Evolutionary conservation across 352 stramenopile species (phyloP).

Genomic region (Phytophthora multivora): DNA sequence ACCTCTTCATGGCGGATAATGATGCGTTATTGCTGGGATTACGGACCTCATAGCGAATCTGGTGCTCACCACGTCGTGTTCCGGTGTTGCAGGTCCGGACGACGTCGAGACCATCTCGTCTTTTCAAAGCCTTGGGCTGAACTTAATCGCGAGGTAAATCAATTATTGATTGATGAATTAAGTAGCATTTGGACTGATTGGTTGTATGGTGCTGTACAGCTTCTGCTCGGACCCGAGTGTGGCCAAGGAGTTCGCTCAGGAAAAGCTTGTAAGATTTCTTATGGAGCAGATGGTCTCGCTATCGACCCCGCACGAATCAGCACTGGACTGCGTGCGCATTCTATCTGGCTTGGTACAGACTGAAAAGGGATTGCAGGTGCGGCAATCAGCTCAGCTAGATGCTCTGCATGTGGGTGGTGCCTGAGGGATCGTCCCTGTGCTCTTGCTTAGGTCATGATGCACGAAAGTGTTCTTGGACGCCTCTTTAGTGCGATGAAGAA

Average conservation of each 20-base stretch:
- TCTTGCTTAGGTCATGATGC: constrained; percentile 47
- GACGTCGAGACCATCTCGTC: constrained; percentile 59
- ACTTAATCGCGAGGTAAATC: constrained; percentile 76
- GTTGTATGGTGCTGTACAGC: constrained; percentile 23
- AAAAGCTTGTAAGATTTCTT: constrained; percentile 61
- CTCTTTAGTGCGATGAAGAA: constrained; percentile 62
- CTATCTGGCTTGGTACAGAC: constrained; percentile 48
- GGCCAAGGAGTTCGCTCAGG: constrained; percentile 62
- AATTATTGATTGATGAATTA: too few relatives aligned
- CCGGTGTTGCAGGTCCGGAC: constrained; percentile 40
- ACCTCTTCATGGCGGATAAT: not conserved
- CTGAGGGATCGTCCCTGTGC: constrained; percentile 25
- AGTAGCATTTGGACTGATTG: too few relatives aligned
- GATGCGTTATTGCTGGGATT: not conserved
- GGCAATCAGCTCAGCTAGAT: constrained; percentile 18
- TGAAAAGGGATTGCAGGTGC: constrained; percentile 53
- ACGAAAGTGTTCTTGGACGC: constrained; percentile 46
- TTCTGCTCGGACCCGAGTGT: constrained; percentile 66
- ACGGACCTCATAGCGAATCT: not conserved
- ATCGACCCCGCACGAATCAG: constrained; percentile 27
- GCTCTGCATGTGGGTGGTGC: constrained; percentile 20
- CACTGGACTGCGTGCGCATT: constrained; percentile 60
- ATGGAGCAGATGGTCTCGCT: constrained; percentile 53
- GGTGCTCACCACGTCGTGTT: not conserved
- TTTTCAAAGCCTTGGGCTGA: constrained; percentile 79